Base-by-base conservation (phyloP, 805 yeast genomes). In the Naumovozyma baii region DNA sequence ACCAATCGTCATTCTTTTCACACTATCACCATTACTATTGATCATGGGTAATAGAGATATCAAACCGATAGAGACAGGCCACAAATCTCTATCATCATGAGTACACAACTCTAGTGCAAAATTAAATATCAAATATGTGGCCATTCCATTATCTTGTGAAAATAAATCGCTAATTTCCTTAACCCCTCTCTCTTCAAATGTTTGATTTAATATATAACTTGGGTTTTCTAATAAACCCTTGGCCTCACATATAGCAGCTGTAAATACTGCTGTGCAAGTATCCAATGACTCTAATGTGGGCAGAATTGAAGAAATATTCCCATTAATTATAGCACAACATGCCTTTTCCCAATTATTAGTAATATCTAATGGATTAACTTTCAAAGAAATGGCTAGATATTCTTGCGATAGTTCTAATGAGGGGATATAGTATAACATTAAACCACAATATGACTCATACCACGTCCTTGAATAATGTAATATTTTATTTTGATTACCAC, bases 51-150 rank as follows among this genome's bases (percentile, higher is more conserved):
- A 61, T 1, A 72, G 46, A 35, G 67, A 68, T 40, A 81, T 60
- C 2, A 83, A 59, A 5, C 90, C 92, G 46, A 81, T 69, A 2
- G 85, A 88, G 34, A 79, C 71, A 0, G 88, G 80, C 37, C 80
- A 77, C 32, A 79, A 62, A 16, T 62, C 61, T 45, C 73, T 76
- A 37, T 68, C 50, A 29, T 48, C 55, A 17, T 44, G 42, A 4
- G 59, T 49, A 39, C 61, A 57, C 28, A 59, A 42, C 30, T 54
- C 57, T 19, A 55, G 44, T 34, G 64, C 63, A 39, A 59, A 56
- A 37, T 47, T 51, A 34, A 48, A 51, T 31, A 59, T 30, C 51
- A 59, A 43, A 38, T 55, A 59, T 9, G 43, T 41, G 40, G 76
- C 80, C 13, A 79, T 73, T n/a, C 78, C 64, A 38, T 62, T 57